These are phyloP conservation scores for Penicillium digitatum DNA, from an alignment of 2,329 filamentous ascomycete species.

Conservation along the genomic window DNA sequence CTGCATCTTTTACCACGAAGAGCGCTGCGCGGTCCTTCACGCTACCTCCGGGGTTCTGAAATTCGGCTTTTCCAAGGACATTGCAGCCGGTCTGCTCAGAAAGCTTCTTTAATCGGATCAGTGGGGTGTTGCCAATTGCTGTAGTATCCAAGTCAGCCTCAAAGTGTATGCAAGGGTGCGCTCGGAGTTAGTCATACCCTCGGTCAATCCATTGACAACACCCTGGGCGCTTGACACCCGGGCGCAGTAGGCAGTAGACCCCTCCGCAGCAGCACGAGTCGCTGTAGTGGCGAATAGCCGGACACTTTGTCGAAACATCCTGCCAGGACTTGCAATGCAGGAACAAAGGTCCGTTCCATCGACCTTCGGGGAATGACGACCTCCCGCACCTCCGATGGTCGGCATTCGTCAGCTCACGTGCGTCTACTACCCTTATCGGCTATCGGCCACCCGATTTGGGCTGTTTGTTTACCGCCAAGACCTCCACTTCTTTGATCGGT, in stretches of 20 bases:
- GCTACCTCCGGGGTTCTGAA: slow-evolving; percentile 95
- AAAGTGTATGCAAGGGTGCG: not conserved
- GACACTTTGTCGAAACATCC: slow-evolving; percentile 67
- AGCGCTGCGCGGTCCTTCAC: slow-evolving; percentile 96
- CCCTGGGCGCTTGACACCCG: slow-evolving; percentile 76
- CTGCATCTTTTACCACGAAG: slow-evolving; percentile 89
- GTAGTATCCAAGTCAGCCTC: not conserved
- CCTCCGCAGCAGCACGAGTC: slow-evolving; percentile 50
- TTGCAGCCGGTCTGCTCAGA: slow-evolving; percentile 91
- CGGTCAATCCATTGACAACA: slow-evolving; percentile 70
- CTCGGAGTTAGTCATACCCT: slow-evolving; percentile 55
- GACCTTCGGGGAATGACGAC: slow-evolving; percentile 5
- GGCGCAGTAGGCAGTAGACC: slow-evolving; percentile 58
- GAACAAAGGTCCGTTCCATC: slow-evolving; percentile 3
- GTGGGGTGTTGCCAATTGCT: slow-evolving; percentile 97
- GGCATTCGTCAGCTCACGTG: slow-evolving; percentile 27
- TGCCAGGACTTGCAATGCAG: slow-evolving; percentile 19
- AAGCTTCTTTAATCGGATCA: slow-evolving; percentile 83
- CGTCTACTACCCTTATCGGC: not conserved
- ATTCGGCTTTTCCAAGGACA: slow-evolving; percentile 93
- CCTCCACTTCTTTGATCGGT: slow-evolving; percentile 16
- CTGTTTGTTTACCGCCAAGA: slow-evolving; percentile 39
- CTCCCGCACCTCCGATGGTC: slow-evolving; percentile 20
- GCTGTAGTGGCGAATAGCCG: slow-evolving; percentile 65
- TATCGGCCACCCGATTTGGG: slow-evolving; percentile 34